Evolutionary conservation across 2,329 filamentous ascomycete genomes (phyloP), one percentile per base, ranked within the genome.

Genomic region (Colletotrichum navitas): DNA sequence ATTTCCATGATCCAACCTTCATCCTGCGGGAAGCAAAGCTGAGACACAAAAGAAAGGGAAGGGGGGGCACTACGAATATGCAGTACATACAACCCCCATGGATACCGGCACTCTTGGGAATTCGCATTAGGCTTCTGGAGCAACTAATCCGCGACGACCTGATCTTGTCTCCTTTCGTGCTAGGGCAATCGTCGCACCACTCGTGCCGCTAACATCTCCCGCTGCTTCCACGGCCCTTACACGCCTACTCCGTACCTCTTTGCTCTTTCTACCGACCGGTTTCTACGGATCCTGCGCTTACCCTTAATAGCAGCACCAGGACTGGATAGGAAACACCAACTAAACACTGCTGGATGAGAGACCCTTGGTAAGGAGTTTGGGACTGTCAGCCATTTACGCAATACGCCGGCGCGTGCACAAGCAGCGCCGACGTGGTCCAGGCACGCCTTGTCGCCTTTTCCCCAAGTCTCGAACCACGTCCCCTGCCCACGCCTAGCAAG

Each of bases 81-180:
- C 52, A 41, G 45, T 61, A 68, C 51, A 51, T 47, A 43, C 41
- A 26, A 55, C 24, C 26, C 24, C 32, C 16, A 24, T 26, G 49
- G 29, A 64, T 64, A 21, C 18, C 68, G 61, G 67, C 55, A 63
- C 29, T 36, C 51, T 58, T 71, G 52, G 43, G 54, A 54, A 56
- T 56, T 58, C 36, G 21, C 34, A 61, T 66, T 70, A 71, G 66
- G 60, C 69, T 69, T 62, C 67, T 72, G 65, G 68, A 60, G 68
- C 69, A 66, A 54, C 69, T 71, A 55, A 64, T 68, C 66, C 69
- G 59, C 54, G 55, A 64, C 66, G 26, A 60, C 65, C 26, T 49
- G 60, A 54, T 43, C 69, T 72, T 69, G 32, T 49, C 69, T 64
- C 32, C 39, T 59, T 69, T 43, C 26, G 60, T 61, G 69, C 66